phyloP scores from a whole-genome alignment of 2,329 filamentous ascomycete genomes.

The Penicillium sp. region DNA sequence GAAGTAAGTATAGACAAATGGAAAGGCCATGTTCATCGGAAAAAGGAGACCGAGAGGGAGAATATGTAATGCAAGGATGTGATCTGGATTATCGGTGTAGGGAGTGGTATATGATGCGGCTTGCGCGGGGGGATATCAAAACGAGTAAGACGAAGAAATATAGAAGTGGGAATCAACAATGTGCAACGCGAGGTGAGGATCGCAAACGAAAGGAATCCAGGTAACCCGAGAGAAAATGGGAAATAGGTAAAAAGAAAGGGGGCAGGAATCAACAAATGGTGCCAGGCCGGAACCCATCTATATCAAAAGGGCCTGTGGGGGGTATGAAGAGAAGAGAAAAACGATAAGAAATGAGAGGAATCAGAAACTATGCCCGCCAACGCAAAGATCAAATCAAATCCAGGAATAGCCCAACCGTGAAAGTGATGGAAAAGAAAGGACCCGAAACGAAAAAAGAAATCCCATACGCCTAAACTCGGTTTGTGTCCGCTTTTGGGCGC shows the following conservation, averaged over 20 bases:
- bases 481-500: constrained; percentile 28
- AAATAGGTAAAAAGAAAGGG: not conserved
- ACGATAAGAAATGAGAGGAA: constrained; percentile 14
- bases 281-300: constrained; percentile 43
- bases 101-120: constrained; percentile 36
- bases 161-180: constrained; percentile 13
- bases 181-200: constrained; percentile 27
- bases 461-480: constrained; percentile 38
- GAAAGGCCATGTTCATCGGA: constrained; percentile 26
- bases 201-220: constrained; percentile 32
- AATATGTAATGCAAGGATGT: constrained; percentile 10
- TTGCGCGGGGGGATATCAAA: constrained; percentile 39
- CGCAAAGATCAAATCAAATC: constrained; percentile 16
- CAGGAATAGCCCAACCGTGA: constrained; percentile 1
- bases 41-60: constrained; percentile 11
- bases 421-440: constrained; percentile 22
- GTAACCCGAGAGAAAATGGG: constrained; percentile 31
- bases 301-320: constrained; percentile 42
- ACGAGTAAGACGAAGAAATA: constrained; percentile 30
- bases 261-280: constrained; percentile 23
- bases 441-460: constrained; percentile 19
- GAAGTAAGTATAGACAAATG: constrained; percentile 25
- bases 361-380: constrained; percentile 28
- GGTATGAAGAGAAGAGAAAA: constrained; percentile 42
- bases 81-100: constrained; percentile 20